phyloP scores from a whole-genome alignment of 331 rosid species.

The Dryas integrifolia region DNA sequence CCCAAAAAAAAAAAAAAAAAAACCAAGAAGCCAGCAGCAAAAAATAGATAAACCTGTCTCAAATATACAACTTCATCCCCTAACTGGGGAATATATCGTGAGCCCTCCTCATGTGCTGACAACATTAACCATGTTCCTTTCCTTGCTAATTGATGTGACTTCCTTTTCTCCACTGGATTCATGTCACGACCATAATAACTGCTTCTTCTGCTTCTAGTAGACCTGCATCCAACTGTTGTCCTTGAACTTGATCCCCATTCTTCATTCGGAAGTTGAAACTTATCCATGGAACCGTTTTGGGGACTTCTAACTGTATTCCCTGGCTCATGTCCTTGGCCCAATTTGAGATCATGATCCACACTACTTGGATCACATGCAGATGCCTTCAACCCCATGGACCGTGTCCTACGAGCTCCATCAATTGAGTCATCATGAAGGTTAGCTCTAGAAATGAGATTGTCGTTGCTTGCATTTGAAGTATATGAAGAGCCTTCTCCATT shows the following conservation, averaged over 20 bases:
- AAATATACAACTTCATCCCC: constrained; percentile 92
- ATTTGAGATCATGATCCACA: constrained; percentile 39
- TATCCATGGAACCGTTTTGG: constrained; percentile 36
- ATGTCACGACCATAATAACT: constrained; percentile 48
- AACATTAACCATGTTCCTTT: constrained; percentile 86
- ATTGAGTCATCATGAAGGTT: constrained; percentile 44
- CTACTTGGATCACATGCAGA: constrained; percentile 36
- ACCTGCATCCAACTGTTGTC: constrained; percentile 74
- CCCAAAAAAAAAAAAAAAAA: not conserved
- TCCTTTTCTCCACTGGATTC: constrained; percentile 58
- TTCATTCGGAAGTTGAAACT: constrained; percentile 48
- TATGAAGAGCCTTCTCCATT: constrained; percentile 57
- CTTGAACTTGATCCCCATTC: constrained; percentile 71
- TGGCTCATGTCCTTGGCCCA: constrained; percentile 44
- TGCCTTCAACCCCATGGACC: constrained; percentile 48
- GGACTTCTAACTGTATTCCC: constrained; percentile 44
- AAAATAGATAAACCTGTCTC: constrained; percentile 63
- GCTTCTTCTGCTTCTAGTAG: constrained; percentile 74
- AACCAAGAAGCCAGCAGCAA: constrained; percentile 6
- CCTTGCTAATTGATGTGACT: constrained; percentile 47
- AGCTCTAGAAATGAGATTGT: constrained; percentile 38
- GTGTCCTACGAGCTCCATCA: constrained; percentile 44
- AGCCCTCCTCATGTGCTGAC: constrained; percentile 80
- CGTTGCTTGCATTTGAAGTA: constrained; percentile 53
- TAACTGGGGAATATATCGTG: constrained; percentile 89